Conservation (phyloP, 805 yeast species). For the Candida odintsovae region DNA sequence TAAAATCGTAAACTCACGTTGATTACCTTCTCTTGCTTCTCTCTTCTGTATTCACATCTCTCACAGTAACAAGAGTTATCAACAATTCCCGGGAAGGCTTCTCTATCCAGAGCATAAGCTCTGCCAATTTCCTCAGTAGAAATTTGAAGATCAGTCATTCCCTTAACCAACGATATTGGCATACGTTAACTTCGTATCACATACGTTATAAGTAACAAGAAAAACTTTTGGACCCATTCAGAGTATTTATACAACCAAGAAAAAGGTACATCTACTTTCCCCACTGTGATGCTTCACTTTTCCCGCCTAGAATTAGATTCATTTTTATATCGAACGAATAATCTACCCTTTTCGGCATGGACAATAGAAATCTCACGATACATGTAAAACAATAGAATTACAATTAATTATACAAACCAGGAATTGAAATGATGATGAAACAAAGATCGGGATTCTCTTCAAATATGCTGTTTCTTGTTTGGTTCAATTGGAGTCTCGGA, state of each 20-base stretch:
- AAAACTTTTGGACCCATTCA: not conserved
- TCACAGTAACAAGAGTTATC: constrained; percentile 20
- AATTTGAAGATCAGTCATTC: not conserved
- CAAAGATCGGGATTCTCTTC: not conserved
- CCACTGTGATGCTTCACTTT: no score
- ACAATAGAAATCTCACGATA: constrained; percentile 10
- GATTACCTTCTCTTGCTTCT: constrained; percentile 4
- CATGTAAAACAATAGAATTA: not conserved
- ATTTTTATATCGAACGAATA: not conserved
- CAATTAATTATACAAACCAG: not conserved
- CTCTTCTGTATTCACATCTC: constrained; percentile 13
- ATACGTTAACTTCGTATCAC: no score
- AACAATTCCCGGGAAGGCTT: constrained; percentile 3
- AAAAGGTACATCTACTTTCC: no score
- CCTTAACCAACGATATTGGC: no score
- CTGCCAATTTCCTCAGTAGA: not conserved
- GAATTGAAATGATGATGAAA: not conserved
- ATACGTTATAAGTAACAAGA: no score
- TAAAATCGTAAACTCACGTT: no score
- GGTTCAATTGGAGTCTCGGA: not conserved
- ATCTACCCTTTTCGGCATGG: constrained; percentile 16
- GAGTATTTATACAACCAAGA: not conserved
- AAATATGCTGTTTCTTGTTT: not conserved
- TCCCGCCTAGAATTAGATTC: no score
- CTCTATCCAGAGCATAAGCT: not conserved